Base-by-base conservation (phyloP, 2,329 filamentous ascomycete species). In the Calonectria hawksworthii region DNA sequence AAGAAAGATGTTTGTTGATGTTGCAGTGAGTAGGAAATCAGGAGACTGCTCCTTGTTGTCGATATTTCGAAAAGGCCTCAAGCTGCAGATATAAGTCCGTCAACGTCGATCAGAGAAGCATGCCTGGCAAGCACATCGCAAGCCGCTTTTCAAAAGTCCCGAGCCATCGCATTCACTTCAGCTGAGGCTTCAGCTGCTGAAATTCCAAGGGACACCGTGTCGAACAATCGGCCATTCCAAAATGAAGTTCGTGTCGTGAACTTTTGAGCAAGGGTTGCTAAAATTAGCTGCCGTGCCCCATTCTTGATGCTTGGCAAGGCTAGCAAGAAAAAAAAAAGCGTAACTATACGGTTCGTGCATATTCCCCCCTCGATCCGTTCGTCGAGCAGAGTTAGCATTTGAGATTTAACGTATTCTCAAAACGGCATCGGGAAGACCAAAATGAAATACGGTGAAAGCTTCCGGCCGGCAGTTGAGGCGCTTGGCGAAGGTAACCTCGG, bases 201-300 rank as follows among this genome's bases (percentile, higher is more conserved):
- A 65, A 65, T 59, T 44, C 51, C 68, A 70, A 73, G 65, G 56
- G 56, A 69, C 54, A 47, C 65, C n/a, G 65, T 72, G 65, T 73
- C 50, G 54, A 63, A 67, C 63, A 67, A 47, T 69, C 28, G 54
- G 56, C 50, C 56, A 41, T 36, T 47, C 23, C 44, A 41, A 59
- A 28, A 50, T 50, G 34, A 61, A 52, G 56, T 16, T 36, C 3
- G 38, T 63, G 56, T 65, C 41, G 41, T 65, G 34, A 38, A 38
- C 56, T 63, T 65, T 65, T 65, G 26, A 41, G 18, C 38, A 23
- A 28, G 34, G 56, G 56, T 23, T 63, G 28, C 68, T 71, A 71
- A 71, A 70, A 64, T 70, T 70, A 70, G 56, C 44, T n/a, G 26
- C 54, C 32, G 26, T 23, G 52, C 54, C 28, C 56, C 34, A 28